Evolutionary conservation across 208 protist genomes (phyloP).

Genomic region (Acanthamoeba divionensis): DNA sequence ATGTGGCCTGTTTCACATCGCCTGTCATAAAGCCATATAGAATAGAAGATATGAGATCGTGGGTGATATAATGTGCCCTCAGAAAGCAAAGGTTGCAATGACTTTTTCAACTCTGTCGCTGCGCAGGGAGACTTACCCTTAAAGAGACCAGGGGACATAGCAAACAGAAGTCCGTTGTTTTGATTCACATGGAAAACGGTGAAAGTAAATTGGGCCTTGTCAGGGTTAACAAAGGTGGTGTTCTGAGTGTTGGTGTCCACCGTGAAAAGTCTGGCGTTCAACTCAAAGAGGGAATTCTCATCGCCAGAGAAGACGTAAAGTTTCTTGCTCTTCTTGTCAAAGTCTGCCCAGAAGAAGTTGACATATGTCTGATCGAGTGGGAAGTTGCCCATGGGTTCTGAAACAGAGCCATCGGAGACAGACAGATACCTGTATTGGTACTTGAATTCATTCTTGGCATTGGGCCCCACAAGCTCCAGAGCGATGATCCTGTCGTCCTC

Average conservation of each 20-base stretch:
- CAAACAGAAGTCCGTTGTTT: neutral
- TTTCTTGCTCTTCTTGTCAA: neutral
- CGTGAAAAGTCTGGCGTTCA: slow-evolving; percentile 1
- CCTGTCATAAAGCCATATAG: too few relatives aligned
- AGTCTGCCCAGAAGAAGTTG: slow-evolving; percentile 48
- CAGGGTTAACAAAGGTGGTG: neutral
- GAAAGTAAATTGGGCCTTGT: slow-evolving; percentile 4
- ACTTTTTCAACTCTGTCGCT: too few relatives aligned
- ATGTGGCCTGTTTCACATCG: neutral
- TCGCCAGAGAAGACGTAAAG: slow-evolving; percentile 16
- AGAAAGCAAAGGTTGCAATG: too few relatives aligned
- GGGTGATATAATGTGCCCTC: too few relatives aligned
- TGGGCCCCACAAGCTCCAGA: neutral
- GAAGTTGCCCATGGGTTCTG: neutral
- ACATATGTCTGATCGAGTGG: slow-evolving; percentile 15
- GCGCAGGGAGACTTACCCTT: too few relatives aligned
- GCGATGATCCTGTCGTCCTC: neutral
- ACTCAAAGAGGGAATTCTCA: neutral
- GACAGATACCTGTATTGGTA: slow-evolving; percentile 6
- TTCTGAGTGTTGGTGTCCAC: neutral
- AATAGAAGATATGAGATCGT: too few relatives aligned
- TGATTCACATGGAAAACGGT: neutral
- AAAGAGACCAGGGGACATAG: neutral
- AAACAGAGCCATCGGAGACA: neutral
- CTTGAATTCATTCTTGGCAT: neutral